Conservation (phyloP, 2,329 filamentous ascomycete species). For the Cladophialophora psammophila region DNA sequence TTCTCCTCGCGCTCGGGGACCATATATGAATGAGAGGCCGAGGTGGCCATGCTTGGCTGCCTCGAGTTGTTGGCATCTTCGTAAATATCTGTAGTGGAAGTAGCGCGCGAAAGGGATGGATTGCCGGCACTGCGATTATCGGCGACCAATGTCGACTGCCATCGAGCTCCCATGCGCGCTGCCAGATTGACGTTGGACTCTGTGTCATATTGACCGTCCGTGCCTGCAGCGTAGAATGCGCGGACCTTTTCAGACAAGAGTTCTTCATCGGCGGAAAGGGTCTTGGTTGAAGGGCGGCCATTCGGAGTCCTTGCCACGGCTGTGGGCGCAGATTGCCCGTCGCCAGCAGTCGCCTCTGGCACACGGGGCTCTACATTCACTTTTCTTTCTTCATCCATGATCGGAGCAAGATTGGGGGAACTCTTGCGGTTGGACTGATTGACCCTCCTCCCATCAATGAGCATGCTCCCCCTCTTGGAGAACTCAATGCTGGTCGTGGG, state of each 20-base stretch:
- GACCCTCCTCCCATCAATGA: slow-evolving; percentile 62
- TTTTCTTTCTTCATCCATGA: slow-evolving; percentile 35
- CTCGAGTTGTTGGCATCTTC: slow-evolving; percentile 27
- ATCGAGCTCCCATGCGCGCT: slow-evolving; percentile 50
- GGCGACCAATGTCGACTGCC: slow-evolving; percentile 47
- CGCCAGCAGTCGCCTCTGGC: slow-evolving; percentile 28
- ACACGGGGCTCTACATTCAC: slow-evolving; percentile 32
- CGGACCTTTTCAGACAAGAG: slow-evolving; percentile 68
- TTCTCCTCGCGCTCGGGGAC: slow-evolving; percentile 55
- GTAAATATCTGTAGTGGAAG: slow-evolving; percentile 41
- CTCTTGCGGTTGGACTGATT: slow-evolving; percentile 42
- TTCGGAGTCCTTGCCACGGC: slow-evolving; percentile 47
- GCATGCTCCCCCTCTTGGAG: slow-evolving; percentile 66
- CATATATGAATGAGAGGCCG: slow-evolving; percentile 23
- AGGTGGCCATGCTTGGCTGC: slow-evolving; percentile 26
- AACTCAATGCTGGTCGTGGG: slow-evolving; percentile 62
- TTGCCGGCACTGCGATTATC: slow-evolving; percentile 44
- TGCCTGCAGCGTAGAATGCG: slow-evolving; percentile 69
- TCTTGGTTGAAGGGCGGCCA: slow-evolving; percentile 53
- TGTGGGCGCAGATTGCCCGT: background rate
- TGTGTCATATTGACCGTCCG: slow-evolving; percentile 60
- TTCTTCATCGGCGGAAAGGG: slow-evolving; percentile 70
- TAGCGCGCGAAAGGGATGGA: slow-evolving; percentile 41
- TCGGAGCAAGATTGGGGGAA: slow-evolving; percentile 31
- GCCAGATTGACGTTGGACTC: slow-evolving; percentile 47